Base-by-base conservation (phyloP, 495 filamentous ascomycete species). In the Choiromyces venosus region DNA sequence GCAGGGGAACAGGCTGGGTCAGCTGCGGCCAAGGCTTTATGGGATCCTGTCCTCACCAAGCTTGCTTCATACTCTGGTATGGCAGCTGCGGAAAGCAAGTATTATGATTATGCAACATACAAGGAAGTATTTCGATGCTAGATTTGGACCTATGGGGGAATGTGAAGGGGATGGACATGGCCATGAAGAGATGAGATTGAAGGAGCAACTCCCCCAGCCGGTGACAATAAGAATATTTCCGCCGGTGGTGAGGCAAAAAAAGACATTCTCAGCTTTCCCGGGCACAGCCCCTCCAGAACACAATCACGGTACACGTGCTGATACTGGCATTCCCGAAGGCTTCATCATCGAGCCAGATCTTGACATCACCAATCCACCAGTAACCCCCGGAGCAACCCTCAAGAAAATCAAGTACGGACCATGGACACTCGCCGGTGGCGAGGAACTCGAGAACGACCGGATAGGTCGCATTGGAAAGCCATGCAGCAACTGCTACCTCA, bases 401-500 rank as follows among this genome's bases (percentile, higher is more conserved):
- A n/a, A 16, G 16, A 56, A 56, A n/a, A 14, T 16, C 46, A 14
- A n/a, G 16, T n/a, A 16, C 16, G 46, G 46, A 56, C 46, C 46
- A 14, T 56, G n/a, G 16, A 56, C 46, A n/a, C 16, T 56, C 16
- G 46, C 14, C 46, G 46, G 16, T 14, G n/a, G 14, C 16, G 46
- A n/a, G 14, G n/a, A 16, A n/a, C 14, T 78, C 68, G 70, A 71
- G 46, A 67, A 64, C n/a, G 79, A 71, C 70, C 52, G 4, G 16
- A 37, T 37, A 40, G 46, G 70, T 37, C 44, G 69, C 0, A 70
- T 74, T 18, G 18, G 66, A 0, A 38, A 74, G 10, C 82, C 82
- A 9, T 83, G 82, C 72, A 68, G 40, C 0, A 73, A 81, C 37
- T 83, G 82, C 40, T 36, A 74, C 5, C 46, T 82, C 37, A 81